Percentiles rank a stretch among this genome's conserved stretches.
These are phyloP conservation scores for Hypoxylon sp. DNA, from an alignment of 2,329 filamentous ascomycete genomes.

Conservation along the genomic window DNA sequence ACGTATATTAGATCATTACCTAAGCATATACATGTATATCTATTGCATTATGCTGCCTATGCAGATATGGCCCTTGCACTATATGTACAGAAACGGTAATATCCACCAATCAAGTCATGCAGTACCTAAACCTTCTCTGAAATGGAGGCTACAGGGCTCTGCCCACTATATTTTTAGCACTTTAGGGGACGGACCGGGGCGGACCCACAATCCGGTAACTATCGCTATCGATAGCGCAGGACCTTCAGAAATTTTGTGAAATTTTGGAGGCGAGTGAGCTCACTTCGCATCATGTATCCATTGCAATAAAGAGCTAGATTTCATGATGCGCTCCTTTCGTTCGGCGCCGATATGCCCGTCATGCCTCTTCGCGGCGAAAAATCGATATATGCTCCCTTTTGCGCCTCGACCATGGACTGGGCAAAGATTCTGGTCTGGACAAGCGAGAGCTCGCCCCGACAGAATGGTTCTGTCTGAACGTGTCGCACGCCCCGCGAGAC, in stretches of 20 bases:
- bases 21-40: too few species aligned
- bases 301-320: slow-evolving; percentile 5
- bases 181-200: too few species aligned
- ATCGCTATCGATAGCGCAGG: slow-evolving; percentile 25
- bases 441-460: slow-evolving; percentile 58
- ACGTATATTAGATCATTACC: too few species aligned
- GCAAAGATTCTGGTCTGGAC: slow-evolving; percentile 47
- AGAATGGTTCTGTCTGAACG: slow-evolving; percentile 72
- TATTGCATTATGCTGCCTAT: too few species aligned
- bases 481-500: slow-evolving; percentile 60
- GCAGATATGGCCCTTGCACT: too few species aligned
- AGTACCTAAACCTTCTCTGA: too few species aligned
- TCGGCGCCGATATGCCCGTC: slow-evolving; percentile 52
- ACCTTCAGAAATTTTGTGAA: slow-evolving; percentile 15
- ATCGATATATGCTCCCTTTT: slow-evolving; percentile 33
- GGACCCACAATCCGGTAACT: neutral
- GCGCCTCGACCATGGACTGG: slow-evolving; percentile 44
- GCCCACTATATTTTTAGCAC: too few species aligned
- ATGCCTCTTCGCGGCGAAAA: slow-evolving; percentile 47
- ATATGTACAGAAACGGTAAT: too few species aligned
- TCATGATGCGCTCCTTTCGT: slow-evolving; percentile 45
- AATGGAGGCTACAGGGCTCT: too few species aligned
- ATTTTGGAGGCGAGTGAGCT: slow-evolving; percentile 10
- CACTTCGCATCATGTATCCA: neutral
- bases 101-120: too few species aligned